These are phyloP conservation scores for Nigrospora oryzae DNA, from an alignment of 2,329 filamentous ascomycete species.

Conservation along the genomic window DNA sequence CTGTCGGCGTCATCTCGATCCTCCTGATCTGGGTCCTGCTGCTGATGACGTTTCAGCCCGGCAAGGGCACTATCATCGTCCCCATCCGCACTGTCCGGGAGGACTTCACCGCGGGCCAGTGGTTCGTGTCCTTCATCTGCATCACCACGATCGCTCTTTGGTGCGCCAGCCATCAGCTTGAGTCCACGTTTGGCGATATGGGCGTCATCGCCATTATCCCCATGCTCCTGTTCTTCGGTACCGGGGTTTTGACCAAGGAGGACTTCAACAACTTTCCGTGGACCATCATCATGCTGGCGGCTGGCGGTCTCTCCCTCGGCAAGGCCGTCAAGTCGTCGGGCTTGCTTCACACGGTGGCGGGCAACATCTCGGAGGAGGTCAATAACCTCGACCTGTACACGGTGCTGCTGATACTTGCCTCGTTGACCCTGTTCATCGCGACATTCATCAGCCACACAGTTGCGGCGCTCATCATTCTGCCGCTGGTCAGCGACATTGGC, in stretches of 20 bases:
- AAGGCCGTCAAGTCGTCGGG: conserved; percentile 93
- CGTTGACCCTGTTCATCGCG: conserved; percentile 80
- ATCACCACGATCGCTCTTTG: conserved; percentile 79
- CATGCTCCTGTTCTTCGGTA: conserved; percentile 91
- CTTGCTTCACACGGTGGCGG: conserved; percentile 79
- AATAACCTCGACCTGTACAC: conserved; percentile 76
- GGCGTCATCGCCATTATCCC: conserved; percentile 96
- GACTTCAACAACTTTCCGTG: conserved; percentile 99
- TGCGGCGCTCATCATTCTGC: conserved; percentile 87
- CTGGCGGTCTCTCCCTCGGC: conserved; percentile 83
- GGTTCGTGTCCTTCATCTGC: conserved; percentile 83
- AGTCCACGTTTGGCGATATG: conserved; percentile 90
- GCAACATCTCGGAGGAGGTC: conserved; percentile 64
- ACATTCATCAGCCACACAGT: conserved; percentile 98
- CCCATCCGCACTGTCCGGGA: conserved; percentile 88
- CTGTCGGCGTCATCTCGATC: conserved; percentile 84
- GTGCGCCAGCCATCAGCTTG: conserved; percentile 87
- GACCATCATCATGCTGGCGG: conserved; percentile 98
- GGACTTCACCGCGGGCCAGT: conserved; percentile 79
- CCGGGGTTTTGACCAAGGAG: conserved; percentile 92
- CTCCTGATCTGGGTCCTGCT: conserved; percentile 83
- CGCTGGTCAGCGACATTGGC: conserved; percentile 81
- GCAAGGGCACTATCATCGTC: conserved; percentile 78
- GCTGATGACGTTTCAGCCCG: conserved; percentile 76
- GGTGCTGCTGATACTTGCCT: conserved; percentile 77